Evolutionary conservation across 2,329 filamentous ascomycete genomes (phyloP).

Genomic region (Fusarium sp.): DNA sequence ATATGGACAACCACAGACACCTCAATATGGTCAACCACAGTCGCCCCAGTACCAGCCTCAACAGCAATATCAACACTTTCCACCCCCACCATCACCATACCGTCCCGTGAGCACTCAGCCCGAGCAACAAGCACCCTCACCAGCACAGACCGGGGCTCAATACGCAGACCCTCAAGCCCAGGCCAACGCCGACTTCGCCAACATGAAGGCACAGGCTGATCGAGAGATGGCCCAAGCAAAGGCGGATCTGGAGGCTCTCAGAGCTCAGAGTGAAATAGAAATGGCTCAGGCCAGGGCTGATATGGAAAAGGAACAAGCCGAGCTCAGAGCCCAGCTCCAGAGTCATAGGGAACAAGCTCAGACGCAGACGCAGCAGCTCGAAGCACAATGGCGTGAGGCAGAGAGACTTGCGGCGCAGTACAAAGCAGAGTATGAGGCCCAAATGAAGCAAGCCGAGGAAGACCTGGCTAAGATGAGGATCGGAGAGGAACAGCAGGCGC

Average conservation of each 20-base stretch:
- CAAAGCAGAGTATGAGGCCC: slow-evolving; percentile 35
- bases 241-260: background rate
- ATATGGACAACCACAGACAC: slow-evolving; percentile 8
- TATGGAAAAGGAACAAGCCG: slow-evolving; percentile 1
- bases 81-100: slow-evolving; percentile 9
- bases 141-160: background rate
- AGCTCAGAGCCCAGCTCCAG: background rate
- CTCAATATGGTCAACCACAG: slow-evolving; percentile 15
- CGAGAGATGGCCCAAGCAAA: background rate
- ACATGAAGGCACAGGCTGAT: background rate
- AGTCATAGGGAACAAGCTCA: slow-evolving; percentile 2
- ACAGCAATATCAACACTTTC: slow-evolving; percentile 25
- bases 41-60: slow-evolving; percentile 4
- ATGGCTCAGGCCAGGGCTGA: slow-evolving; percentile 4
- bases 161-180: background rate
- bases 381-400: slow-evolving; percentile 40
- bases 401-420: slow-evolving; percentile 44
- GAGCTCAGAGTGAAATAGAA: background rate
- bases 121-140: background rate
- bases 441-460: slow-evolving; percentile 22
- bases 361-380: slow-evolving; percentile 24
- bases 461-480: slow-evolving; percentile 26
- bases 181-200: slow-evolving; percentile 1
- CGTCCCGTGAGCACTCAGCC: slow-evolving; percentile 6
- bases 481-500: slow-evolving; percentile 15